phyloP scores from a whole-genome alignment of 2,329 filamentous ascomycete species.

The Trichoderma cornu-damae region DNA sequence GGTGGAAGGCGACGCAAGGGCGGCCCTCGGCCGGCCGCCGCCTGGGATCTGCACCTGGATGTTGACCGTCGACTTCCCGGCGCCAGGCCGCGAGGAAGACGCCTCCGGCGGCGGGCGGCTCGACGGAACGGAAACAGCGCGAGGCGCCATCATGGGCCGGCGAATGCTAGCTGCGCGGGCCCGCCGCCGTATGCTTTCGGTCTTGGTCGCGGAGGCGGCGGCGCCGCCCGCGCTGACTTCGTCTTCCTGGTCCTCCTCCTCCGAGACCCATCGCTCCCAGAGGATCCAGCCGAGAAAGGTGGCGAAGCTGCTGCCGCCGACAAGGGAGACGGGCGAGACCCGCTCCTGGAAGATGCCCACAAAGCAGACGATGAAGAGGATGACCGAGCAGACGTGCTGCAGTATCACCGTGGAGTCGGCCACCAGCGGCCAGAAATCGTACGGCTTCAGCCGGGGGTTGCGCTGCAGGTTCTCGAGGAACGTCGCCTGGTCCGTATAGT shows the following conservation, averaged over 20 bases:
- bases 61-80: slow-evolving; percentile 46
- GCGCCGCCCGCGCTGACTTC: slow-evolving; percentile 34
- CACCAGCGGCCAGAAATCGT: slow-evolving; percentile 96
- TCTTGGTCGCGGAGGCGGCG: slow-evolving; percentile 30
- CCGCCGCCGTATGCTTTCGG: slow-evolving; percentile 32
- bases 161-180: slow-evolving; percentile 37
- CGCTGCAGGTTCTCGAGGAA: slow-evolving; percentile 94
- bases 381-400: slow-evolving; percentile 91
- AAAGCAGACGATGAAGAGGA: slow-evolving; percentile 92
- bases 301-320: slow-evolving; percentile 74
- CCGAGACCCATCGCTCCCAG: slow-evolving; percentile 86
- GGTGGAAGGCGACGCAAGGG: slow-evolving; percentile 37
- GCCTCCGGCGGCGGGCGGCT: slow-evolving; percentile 24
- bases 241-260: slow-evolving; percentile 53
- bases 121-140: slow-evolving; percentile 27
- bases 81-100: slow-evolving; percentile 30
- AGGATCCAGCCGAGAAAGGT: slow-evolving; percentile 85
- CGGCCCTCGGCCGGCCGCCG: slow-evolving; percentile 14
- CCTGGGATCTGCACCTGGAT: slow-evolving; percentile 25
- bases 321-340: slow-evolving; percentile 84
- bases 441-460: slow-evolving; percentile 87
- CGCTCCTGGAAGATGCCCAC: slow-evolving; percentile 81
- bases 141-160: slow-evolving; percentile 31
- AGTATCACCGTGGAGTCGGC: slow-evolving; percentile 94
- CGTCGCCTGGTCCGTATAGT: slow-evolving; percentile 94